Conservation (phyloP, 2,329 filamentous ascomycete genomes). For the Plectosphaerella sp. region DNA sequence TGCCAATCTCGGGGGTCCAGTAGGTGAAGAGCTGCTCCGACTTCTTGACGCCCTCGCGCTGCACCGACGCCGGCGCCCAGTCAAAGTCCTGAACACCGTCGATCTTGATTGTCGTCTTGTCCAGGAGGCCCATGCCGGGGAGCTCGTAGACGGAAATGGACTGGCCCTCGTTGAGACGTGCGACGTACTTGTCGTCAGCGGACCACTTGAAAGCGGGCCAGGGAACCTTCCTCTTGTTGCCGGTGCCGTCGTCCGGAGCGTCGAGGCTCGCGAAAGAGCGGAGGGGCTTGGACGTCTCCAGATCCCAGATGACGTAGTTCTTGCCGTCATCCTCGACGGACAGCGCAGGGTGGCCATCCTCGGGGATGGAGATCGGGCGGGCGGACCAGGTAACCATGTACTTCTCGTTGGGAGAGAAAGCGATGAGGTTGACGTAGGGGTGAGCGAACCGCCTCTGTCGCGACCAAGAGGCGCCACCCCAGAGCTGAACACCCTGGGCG, state of each 20-base stretch:
- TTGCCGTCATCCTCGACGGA: slow-evolving; percentile 94
- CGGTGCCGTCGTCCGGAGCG: slow-evolving; percentile 60
- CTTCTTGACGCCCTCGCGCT: slow-evolving; percentile 78
- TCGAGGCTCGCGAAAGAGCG: slow-evolving; percentile 93
- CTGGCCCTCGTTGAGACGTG: slow-evolving; percentile 80
- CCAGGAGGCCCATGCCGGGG: slow-evolving; percentile 82
- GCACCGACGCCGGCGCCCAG: slow-evolving; percentile 82
- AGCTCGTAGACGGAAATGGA: slow-evolving; percentile 90
- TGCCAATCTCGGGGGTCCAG: slow-evolving; percentile 98
- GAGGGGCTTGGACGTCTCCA: slow-evolving; percentile 81
- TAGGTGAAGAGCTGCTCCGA: slow-evolving; percentile 97
- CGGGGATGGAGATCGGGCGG: slow-evolving; percentile 85
- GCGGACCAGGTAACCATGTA: slow-evolving; percentile 97
- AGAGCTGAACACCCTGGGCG: slow-evolving; percentile 92
- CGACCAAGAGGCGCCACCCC: slow-evolving; percentile 87
- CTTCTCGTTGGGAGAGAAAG: slow-evolving; percentile 90
- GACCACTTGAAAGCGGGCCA: slow-evolving; percentile 99
- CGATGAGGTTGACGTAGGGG: slow-evolving; percentile 90
- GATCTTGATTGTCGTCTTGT: slow-evolving; percentile 91
- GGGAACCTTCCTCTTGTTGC: slow-evolving; percentile 83
- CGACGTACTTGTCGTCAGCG: slow-evolving; percentile 93
- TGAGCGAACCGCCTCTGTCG: slow-evolving; percentile 92
- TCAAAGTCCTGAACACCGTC: slow-evolving; percentile 97
- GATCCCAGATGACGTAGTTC: slow-evolving; percentile 99
- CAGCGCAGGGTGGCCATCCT: slow-evolving; percentile 78